phyloP scores from a whole-genome alignment of 2,329 filamentous ascomycete genomes.

The Alternaria hordeiaustralica region DNA sequence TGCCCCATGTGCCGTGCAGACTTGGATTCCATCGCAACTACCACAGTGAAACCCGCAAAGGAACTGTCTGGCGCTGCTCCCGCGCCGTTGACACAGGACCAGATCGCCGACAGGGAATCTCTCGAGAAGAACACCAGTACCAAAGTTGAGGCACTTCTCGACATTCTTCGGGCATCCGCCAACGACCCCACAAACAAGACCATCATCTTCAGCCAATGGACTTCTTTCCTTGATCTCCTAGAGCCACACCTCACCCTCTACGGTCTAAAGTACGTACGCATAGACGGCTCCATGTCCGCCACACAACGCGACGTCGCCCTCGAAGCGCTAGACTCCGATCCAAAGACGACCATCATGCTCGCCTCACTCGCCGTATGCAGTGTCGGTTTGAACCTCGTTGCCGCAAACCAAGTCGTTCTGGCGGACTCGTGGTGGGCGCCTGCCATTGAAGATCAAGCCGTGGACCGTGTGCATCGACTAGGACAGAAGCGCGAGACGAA shows the following conservation, averaged over 20 bases:
- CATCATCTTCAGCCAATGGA: slow-evolving; percentile 80
- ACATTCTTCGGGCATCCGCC: slow-evolving; percentile 74
- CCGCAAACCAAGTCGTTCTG: slow-evolving; percentile 84
- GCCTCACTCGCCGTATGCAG: slow-evolving; percentile 83
- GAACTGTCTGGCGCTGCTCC: slow-evolving; percentile 49
- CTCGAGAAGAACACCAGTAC: slow-evolving; percentile 64
- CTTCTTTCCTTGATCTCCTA: slow-evolving; percentile 74
- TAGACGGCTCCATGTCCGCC: slow-evolving; percentile 82
- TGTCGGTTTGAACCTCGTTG: slow-evolving; percentile 84
- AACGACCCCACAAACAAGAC: slow-evolving; percentile 69
- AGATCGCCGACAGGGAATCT: slow-evolving; percentile 64
- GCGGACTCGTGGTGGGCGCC: slow-evolving; percentile 90
- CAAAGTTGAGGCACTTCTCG: slow-evolving; percentile 80
- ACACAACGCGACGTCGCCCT: slow-evolving; percentile 75
- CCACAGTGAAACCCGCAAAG: slow-evolving; percentile 71
- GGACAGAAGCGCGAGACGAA: slow-evolving; percentile 81
- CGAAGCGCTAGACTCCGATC: slow-evolving; percentile 69
- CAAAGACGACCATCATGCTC: slow-evolving; percentile 75
- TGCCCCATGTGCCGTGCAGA: slow-evolving; percentile 84
- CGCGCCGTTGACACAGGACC: slow-evolving; percentile 27
- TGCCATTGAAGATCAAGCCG: slow-evolving; percentile 88
- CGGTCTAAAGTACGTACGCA: slow-evolving; percentile 70
- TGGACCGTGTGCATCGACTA: slow-evolving; percentile 85
- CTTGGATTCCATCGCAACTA: slow-evolving; percentile 55
- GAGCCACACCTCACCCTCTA: slow-evolving; percentile 69